A percentile compares a stretch with the other conserved stretches of the same genome.
Evolutionary conservation across 164 flowering plant species (phyloP).

Genomic region (Hamamelis virginiana): DNA sequence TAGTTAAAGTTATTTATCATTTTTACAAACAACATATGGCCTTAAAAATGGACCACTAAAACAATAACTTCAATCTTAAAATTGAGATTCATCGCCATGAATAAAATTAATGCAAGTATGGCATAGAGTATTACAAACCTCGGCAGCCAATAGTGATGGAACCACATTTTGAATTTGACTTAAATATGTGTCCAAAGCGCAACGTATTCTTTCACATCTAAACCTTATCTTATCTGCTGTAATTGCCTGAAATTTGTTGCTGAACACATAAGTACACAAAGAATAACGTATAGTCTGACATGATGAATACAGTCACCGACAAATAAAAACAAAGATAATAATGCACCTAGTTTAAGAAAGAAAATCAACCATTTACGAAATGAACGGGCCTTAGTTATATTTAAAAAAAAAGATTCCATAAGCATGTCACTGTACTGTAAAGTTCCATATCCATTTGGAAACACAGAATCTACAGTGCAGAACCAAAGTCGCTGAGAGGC

Average conservation of each 20-base stretch:
- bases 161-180: conserved; percentile 24
- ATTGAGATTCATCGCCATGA: not conserved
- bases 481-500: not conserved
- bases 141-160: conserved; percentile 22
- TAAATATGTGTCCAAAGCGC: conserved; percentile 13
- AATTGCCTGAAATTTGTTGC: conserved; percentile 18
- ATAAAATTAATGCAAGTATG: not conserved
- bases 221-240: conserved; percentile 15
- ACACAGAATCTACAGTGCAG: not conserved
- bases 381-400: not conserved
- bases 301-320: too few relatives aligned
- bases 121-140: conserved; percentile 17
- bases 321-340: too few relatives aligned
- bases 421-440: not conserved
- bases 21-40: not conserved
- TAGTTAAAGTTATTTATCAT: not conserved
- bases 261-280: not conserved
- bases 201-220: conserved; percentile 21
- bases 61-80: too few relatives aligned
- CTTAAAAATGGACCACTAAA: not conserved
- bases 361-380: not conserved
- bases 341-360: not conserved
- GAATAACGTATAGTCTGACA: not conserved
- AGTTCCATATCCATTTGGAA: not conserved
- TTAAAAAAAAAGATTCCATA: not conserved